These are phyloP conservation scores for Trichomonas tenax DNA, from an alignment of 208 protist genomes.

Conservation along the genomic window DNA sequence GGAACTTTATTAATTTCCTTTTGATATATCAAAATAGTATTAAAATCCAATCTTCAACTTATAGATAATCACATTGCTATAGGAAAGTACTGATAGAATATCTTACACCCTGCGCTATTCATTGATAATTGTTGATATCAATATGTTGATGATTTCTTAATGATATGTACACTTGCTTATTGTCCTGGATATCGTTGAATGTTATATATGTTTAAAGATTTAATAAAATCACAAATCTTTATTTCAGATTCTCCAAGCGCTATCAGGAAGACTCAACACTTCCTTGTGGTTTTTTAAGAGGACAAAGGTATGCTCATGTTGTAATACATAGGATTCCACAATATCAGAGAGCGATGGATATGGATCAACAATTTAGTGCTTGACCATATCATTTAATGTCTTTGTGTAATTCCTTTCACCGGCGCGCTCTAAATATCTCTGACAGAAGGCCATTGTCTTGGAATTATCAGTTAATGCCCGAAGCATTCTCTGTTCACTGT, in stretches of 20 bases:
- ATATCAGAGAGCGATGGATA: conserved; percentile 91
- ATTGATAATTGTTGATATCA: too few species aligned
- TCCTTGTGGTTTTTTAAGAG: background rate
- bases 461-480: conserved; percentile 68
- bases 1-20: too few species aligned
- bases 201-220: too few species aligned
- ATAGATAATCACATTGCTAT: too few species aligned
- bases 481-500: conserved; percentile 64
- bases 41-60: too few species aligned
- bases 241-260: background rate
- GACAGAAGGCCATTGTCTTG: conserved; percentile 59
- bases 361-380: conserved; percentile 62
- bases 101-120: too few species aligned
- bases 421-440: conserved; percentile 33
- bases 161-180: too few species aligned
- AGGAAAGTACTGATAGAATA: too few species aligned
- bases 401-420: conserved; percentile 67
- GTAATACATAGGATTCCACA: conserved; percentile 80
- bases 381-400: conserved; percentile 52
- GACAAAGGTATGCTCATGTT: conserved; percentile 55
- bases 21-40: too few species aligned
- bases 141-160: too few species aligned
- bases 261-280: background rate
- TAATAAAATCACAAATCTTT: too few species aligned
- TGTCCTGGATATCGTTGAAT: too few species aligned